Conservation (phyloP, 768 basidiomycete species). For the Fistulinella prunicolor region DNA sequence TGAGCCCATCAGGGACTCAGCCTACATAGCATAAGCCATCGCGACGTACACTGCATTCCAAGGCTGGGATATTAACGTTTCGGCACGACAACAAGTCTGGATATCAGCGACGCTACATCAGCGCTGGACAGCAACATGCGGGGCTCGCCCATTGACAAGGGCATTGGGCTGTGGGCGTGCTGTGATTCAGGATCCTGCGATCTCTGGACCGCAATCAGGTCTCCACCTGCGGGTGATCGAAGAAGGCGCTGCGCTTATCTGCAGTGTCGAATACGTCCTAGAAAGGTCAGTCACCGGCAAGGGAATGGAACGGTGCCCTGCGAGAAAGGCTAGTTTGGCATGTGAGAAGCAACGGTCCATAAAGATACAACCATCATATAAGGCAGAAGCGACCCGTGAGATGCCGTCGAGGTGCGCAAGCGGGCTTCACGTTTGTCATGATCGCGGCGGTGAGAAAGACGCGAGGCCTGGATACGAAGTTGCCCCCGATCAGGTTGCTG, state of each 20-base stretch:
- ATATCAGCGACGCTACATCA: conserved; percentile 4
- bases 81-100: conserved; percentile 3
- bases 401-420: conserved; percentile 4
- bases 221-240: conserved; percentile 17
- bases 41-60: conserved; percentile 7
- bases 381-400: conserved; percentile 23
- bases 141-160: conserved; percentile 10
- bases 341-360: conserved; percentile 18
- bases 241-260: conserved; percentile 21
- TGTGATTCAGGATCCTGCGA: conserved; percentile 17
- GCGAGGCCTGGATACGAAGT: conserved; percentile 16
- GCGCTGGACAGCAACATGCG: conserved; percentile 3
- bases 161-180: conserved; percentile 22
- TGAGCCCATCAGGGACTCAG: background rate
- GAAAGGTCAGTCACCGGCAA: conserved; percentile 9
- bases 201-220: conserved; percentile 19
- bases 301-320: conserved; percentile 23
- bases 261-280: conserved; percentile 19
- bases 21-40: conserved; percentile 11
- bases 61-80: background rate
- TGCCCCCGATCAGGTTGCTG: conserved; percentile 19
- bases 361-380: conserved; percentile 6
- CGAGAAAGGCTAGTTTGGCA: conserved; percentile 14
- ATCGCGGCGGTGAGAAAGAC: conserved; percentile 15
- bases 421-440: conserved; percentile 12